A percentile compares a stretch with the other conserved stretches of the same genome.
Conservation (phyloP, 1,139 yeast genomes). For the Arxiozyma telluris region DNA sequence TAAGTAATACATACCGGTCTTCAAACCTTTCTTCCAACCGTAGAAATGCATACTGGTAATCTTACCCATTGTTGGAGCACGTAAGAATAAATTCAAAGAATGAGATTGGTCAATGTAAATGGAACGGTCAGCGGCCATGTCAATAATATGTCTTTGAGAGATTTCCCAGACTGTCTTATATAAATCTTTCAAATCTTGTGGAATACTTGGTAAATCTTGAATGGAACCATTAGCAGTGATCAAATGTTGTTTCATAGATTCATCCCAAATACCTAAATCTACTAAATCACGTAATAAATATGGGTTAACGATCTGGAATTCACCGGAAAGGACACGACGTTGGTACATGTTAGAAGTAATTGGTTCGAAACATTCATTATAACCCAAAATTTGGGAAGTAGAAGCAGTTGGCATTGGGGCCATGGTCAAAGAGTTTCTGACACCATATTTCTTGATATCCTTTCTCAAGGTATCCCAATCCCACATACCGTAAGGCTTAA, state of each 20-base stretch:
- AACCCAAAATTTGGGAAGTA: constrained; percentile 81
- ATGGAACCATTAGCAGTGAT: constrained; percentile 78
- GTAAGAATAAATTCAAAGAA: constrained; percentile 72
- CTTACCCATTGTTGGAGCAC: constrained; percentile 80
- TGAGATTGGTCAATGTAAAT: constrained; percentile 93
- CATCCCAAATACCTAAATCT: constrained; percentile 76
- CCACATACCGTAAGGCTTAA: constrained; percentile 34
- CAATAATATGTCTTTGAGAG: constrained; percentile 76
- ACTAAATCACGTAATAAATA: constrained; percentile 73
- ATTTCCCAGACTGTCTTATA: constrained; percentile 98
- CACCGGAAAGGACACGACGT: constrained; percentile 81
- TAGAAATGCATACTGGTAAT: constrained; percentile 93
- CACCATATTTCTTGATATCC: constrained; percentile 49
- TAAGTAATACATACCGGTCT: constrained; percentile 96
- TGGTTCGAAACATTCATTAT: constrained; percentile 88
- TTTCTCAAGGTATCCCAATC: constrained; percentile 67
- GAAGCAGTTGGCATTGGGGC: constrained; percentile 98
- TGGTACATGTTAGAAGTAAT: constrained; percentile 79
- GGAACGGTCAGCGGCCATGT: constrained; percentile 91
- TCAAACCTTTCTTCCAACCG: constrained; percentile 94
- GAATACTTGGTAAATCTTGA: constrained; percentile 60
- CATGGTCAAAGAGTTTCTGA: constrained; percentile 73
- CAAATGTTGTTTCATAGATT: constrained; percentile 67
- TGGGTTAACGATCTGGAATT: constrained; percentile 78
- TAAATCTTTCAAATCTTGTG: constrained; percentile 61